A percentile compares a stretch with the other conserved stretches of the same genome.
Conservation (phyloP, 805 yeast species). For the Candida rishiriensis region DNA sequence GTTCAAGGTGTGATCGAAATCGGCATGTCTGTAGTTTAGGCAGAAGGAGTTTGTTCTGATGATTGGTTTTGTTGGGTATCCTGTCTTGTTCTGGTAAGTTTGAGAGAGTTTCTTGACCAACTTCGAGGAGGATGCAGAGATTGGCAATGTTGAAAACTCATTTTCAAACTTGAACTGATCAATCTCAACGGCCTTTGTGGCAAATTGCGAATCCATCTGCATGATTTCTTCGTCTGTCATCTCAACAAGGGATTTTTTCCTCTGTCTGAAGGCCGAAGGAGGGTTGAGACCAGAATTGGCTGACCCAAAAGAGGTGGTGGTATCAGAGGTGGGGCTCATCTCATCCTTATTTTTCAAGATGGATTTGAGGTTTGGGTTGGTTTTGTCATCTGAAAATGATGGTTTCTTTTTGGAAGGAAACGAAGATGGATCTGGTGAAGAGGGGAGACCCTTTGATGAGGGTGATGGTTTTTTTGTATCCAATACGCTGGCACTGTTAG, state of each 20-base stretch:
- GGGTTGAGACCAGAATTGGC: slow-evolving; percentile 1
- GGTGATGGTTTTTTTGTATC: background rate
- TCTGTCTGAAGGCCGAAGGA: slow-evolving; percentile 4
- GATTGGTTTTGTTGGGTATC: slow-evolving; percentile 33
- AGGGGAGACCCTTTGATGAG: background rate
- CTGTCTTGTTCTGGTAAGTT: slow-evolving; percentile 16
- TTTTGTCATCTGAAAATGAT: too few relatives aligned
- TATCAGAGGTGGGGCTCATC: slow-evolving; percentile 3
- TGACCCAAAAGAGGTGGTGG: background rate
- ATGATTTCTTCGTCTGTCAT: slow-evolving; percentile 52
- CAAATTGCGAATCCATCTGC: slow-evolving; percentile 51
- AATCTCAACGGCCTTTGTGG: slow-evolving; percentile 35
- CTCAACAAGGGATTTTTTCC: slow-evolving; percentile 44
- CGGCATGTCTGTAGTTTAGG: slow-evolving; percentile 41
- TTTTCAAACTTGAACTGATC: slow-evolving; percentile 42
- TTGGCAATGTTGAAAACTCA: slow-evolving; percentile 26
- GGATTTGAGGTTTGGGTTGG: slow-evolving; percentile 4
- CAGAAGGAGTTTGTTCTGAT: slow-evolving; percentile 30
- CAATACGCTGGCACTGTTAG: too few relatives aligned
- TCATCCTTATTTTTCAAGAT: slow-evolving; percentile 13
- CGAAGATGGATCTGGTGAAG: too few relatives aligned
- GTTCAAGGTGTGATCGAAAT: slow-evolving; percentile 21
- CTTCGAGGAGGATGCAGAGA: slow-evolving; percentile 14
- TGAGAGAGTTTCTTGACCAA: slow-evolving; percentile 17
- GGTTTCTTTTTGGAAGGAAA: too few relatives aligned